Evolutionary conservation across 2,329 filamentous ascomycete genomes (phyloP).

Genomic region (Neocatenulostroma microsporum): DNA sequence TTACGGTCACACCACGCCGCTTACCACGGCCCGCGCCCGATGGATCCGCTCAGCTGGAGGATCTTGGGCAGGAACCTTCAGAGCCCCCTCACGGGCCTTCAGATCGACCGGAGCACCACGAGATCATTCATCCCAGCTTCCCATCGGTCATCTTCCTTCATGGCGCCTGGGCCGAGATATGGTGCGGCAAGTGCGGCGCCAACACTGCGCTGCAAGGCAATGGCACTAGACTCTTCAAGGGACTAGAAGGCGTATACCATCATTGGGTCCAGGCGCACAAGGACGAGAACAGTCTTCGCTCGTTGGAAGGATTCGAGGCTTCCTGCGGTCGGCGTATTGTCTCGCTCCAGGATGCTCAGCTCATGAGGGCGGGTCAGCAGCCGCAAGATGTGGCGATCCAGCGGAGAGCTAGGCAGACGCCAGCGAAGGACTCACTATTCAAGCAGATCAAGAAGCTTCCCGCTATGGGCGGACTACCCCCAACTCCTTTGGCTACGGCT

Average conservation of each 20-base stretch:
- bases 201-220: background rate
- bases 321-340: background rate
- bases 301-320: background rate
- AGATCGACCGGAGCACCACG: background rate
- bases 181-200: background rate
- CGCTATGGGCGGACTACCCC: background rate
- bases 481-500: background rate
- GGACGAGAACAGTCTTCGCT: background rate
- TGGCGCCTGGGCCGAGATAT: constrained; percentile 2
- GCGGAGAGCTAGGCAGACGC: no score
- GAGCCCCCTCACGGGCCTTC: no score
- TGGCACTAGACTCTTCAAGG: background rate
- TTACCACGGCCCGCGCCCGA: no score
- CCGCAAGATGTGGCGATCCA: background rate
- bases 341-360: background rate
- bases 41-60: no score
- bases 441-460: no score
- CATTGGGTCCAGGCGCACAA: background rate
- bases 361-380: background rate
- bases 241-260: background rate
- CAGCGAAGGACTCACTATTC: no score
- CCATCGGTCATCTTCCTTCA: constrained; percentile 1
- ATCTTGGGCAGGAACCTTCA: no score
- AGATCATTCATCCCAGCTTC: background rate
- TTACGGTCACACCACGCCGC: no score